Evolutionary conservation across 208 protist species (phyloP).

Genomic region (Blechomonas ayalai): DNA sequence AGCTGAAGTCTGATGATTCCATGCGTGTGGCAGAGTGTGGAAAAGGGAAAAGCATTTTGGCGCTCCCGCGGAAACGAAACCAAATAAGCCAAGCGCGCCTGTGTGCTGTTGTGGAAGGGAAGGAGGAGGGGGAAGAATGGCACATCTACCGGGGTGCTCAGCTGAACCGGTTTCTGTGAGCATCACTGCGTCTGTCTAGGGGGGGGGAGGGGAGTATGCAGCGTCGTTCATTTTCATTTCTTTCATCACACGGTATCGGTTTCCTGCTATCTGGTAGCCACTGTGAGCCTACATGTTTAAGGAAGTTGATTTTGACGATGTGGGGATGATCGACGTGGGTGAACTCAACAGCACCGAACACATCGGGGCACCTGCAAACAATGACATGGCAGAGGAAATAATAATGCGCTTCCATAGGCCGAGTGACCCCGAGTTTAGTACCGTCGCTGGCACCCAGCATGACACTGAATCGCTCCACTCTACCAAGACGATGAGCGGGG

Average conservation of each 20-base stretch:
- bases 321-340: not conserved
- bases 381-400: not conserved
- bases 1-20: too few species aligned
- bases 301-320: conserved; percentile 37
- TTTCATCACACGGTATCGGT: not conserved
- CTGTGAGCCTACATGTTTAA: conserved; percentile 41
- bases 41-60: too few species aligned
- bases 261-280: not conserved
- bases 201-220: too few species aligned
- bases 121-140: not conserved
- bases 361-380: not conserved
- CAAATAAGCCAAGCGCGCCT: too few species aligned
- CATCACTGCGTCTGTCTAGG: too few species aligned
- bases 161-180: not conserved
- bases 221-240: not conserved
- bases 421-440: conserved; percentile 49
- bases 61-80: too few species aligned
- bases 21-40: too few species aligned
- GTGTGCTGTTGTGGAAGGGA: not conserved
- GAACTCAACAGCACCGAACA: not conserved
- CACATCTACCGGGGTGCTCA: not conserved
- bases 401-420: conserved; percentile 51
- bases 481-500: conserved; percentile 54
- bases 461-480: conserved; percentile 29
- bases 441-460: conserved; percentile 48